These are phyloP conservation scores for Francoa sonchifolia DNA, from an alignment of 441 rosid genomes.

Conservation along the genomic window DNA sequence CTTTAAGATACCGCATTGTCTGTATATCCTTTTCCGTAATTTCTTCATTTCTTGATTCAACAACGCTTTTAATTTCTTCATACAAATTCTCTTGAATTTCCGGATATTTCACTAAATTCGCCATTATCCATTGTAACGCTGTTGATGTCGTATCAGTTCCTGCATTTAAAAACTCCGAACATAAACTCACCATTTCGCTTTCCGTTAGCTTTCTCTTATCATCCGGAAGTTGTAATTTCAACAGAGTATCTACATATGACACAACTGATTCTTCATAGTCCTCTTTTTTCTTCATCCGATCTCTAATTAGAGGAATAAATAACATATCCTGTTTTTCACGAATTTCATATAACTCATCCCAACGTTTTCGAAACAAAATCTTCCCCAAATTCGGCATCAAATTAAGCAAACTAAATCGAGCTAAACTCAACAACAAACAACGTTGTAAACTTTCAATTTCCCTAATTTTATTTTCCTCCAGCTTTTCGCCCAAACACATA, in stretches of 20 bases:
- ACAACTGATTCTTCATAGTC: not conserved
- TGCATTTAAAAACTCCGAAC: constrained; percentile 13
- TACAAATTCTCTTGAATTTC: constrained; percentile 11
- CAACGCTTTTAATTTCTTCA: constrained; percentile 1
- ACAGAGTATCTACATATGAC: constrained; percentile 10
- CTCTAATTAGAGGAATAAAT: constrained; percentile 5
- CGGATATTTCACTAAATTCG: constrained; percentile 10
- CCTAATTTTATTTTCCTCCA: not conserved
- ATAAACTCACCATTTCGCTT: constrained; percentile 5
- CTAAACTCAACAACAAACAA: not conserved
- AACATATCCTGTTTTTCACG: not conserved
- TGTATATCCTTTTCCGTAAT: constrained; percentile 8
- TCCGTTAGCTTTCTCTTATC: constrained; percentile 11
- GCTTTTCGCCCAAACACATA: constrained; percentile 5
- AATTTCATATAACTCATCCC: constrained; percentile 4
- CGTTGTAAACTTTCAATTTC: constrained; percentile 2
- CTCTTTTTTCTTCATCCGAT: too few relatives aligned
- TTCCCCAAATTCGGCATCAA: not conserved
- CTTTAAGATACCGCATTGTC: constrained; percentile 8
- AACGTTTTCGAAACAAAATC: constrained; percentile 1
- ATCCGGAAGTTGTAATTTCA: constrained; percentile 8
- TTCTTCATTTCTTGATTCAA: not conserved
- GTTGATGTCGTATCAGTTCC: constrained; percentile 15
- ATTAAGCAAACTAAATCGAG: not conserved
- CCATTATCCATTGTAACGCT: constrained; percentile 15